Evolutionary conservation across 192 early-diverging fungal genomes (phyloP).

Genomic region (Rhizophagus clarus): DNA sequence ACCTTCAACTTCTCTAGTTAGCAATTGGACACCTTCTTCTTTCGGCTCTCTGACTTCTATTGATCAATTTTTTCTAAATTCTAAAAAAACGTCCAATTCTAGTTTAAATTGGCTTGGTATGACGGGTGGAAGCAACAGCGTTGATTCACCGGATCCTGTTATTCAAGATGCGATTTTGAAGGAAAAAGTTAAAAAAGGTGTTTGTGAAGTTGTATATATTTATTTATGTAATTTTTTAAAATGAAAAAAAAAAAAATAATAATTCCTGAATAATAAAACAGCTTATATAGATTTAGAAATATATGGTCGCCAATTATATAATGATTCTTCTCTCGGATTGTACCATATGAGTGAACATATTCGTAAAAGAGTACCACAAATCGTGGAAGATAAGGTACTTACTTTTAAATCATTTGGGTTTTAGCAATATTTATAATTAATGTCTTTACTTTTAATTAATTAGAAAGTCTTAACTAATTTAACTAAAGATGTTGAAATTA

Average conservation of each 20-base stretch:
- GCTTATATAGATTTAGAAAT: slow-evolving; percentile 12
- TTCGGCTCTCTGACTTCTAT: not conserved
- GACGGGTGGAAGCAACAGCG: not conserved
- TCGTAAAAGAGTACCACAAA: slow-evolving; percentile 32
- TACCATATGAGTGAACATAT: slow-evolving; percentile 34
- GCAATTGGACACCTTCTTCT: not conserved
- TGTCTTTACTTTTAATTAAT: not conserved
- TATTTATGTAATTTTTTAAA: too few species aligned
- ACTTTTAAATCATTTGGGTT: not conserved
- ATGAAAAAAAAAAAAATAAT: too few species aligned
- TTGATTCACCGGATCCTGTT: not conserved
- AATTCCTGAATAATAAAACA: not conserved
- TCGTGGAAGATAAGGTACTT: slow-evolving; percentile 32
- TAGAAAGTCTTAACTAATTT: slow-evolving; percentile 15
- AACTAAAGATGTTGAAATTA: slow-evolving; percentile 9
- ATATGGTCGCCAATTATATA: slow-evolving; percentile 10
- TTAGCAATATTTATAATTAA: not conserved
- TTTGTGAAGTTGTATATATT: not conserved
- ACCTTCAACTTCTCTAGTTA: not conserved
- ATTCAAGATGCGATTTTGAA: not conserved
- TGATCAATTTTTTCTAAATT: not conserved
- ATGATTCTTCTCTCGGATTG: slow-evolving; percentile 32
- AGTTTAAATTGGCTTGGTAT: not conserved
- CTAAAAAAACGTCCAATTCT: not conserved
- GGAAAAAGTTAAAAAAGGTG: not conserved